phyloP scores from a whole-genome alignment of 2,329 filamentous ascomycete species.

The Microdochium nivale region DNA sequence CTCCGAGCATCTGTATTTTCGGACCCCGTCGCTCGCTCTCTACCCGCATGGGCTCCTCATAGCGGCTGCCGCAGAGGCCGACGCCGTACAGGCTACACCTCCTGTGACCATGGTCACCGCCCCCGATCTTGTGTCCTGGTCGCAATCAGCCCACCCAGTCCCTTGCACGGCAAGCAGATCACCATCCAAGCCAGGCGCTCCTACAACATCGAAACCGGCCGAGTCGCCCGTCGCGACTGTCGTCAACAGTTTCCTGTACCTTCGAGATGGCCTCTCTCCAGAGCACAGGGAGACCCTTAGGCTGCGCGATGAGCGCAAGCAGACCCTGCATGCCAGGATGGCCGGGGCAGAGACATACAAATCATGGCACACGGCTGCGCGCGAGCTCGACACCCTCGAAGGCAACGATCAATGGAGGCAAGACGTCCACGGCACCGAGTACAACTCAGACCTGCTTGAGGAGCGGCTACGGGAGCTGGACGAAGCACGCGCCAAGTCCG shows the following conservation, averaged over 20 bases:
- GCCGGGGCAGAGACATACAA: conserved; percentile 57
- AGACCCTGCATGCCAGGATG: conserved; percentile 55
- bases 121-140: not conserved
- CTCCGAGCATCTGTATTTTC: too few relatives aligned
- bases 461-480: conserved; percentile 66
- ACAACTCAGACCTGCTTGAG: conserved; percentile 61
- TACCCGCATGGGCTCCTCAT: not conserved
- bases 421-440: conserved; percentile 53
- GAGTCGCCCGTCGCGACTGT: conserved; percentile 25
- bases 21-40: too few relatives aligned
- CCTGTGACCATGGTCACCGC: not conserved
- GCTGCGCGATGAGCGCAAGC: conserved; percentile 47
- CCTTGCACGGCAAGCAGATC: not conserved
- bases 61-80: not conserved
- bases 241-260: conserved; percentile 33
- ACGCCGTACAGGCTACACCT: not conserved
- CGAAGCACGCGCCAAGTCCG: conserved; percentile 60
- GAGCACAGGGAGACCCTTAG: conserved; percentile 38
- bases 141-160: not conserved
- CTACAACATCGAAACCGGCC: not conserved
- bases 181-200: not conserved
- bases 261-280: conserved; percentile 42
- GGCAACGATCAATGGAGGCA: conserved; percentile 76
- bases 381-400: conserved; percentile 70
- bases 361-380: conserved; percentile 70